Evolutionary conservation across 345 rosid species (phyloP), one percentile per base, ranked within the genome.

Genomic region (Ceriops zippeliana): DNA sequence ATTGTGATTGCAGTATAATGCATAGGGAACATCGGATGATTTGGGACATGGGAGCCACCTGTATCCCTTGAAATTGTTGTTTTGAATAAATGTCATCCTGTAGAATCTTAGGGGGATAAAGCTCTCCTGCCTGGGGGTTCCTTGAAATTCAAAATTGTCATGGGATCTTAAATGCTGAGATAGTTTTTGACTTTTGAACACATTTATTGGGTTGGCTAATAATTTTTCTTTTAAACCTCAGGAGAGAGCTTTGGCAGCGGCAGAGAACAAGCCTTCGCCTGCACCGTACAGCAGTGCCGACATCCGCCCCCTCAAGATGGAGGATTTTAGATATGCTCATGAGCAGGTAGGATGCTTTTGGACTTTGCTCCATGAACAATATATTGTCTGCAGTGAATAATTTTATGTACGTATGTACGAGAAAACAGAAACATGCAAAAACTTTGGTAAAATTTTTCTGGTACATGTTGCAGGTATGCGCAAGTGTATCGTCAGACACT

Each of bases 401-500:
- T 10, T 56, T 24, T 2, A 54, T 9, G 59, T 1, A 5, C 7
- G 3, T 24, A 16, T 11, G 31, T 10, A 13, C 3, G 19, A 42
- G 19, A 42, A 13, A 42, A 24, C 59, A 22, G 17, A 27, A 4
- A 13, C 16, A 56, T 10, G 5, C 59, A 27, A 56, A 56, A 56
- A 24, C 2, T 26, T 54, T 27, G 22, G 11, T 24, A 24, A 56
- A 13, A 24, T 21, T 0, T 0, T 24, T 24, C 22, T 1, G 16
- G 15, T 22, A 7, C 21, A 26, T 16, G 2, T 21, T 77, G 72
- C 81, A 96, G 99, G 99, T 96, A 31, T 92, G 96, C 3, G 99
- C 99, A 7, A 96, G 99, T 42, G 98, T 96, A 24, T 89, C 98
- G 20, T 85, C 97, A 1, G 99, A 96, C 74, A 92, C 99, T 1